Evolutionary conservation across 148 eudicot genomes (phyloP).

Genomic region (Vaccinium macrocarpon): DNA sequence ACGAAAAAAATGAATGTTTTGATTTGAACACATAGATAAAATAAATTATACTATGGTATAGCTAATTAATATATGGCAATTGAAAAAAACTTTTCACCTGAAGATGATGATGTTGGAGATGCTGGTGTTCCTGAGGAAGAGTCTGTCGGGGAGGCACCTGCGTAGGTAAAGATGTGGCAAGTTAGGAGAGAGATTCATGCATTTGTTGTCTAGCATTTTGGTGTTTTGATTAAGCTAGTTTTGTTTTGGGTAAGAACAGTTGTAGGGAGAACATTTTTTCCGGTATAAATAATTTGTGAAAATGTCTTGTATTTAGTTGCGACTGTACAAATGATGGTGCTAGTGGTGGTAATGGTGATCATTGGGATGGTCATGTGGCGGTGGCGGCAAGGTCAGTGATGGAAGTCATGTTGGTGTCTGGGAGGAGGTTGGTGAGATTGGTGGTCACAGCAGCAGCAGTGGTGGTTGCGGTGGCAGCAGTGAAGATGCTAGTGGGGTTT

Average conservation of each 20-base stretch:
- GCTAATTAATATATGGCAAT: not conserved
- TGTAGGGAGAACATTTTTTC: not conserved
- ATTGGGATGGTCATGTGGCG: not conserved
- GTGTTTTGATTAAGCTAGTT: not conserved
- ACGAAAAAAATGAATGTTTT: not conserved
- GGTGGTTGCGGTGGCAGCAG: not conserved
- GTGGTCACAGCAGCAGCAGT: not conserved
- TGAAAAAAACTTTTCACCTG: constrained; percentile 16
- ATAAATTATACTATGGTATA: not conserved
- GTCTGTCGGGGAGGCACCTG: constrained; percentile 44
- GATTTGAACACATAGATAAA: not conserved
- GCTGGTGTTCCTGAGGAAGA: constrained; percentile 39
- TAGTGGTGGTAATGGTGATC: not conserved
- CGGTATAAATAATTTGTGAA: not conserved
- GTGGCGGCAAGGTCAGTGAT: not conserved
- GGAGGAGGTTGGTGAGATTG: not conserved
- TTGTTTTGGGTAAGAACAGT: not conserved
- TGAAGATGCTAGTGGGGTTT: not conserved
- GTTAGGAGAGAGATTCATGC: constrained; percentile 9
- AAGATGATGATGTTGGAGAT: constrained; percentile 27
- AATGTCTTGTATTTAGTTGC: not conserved
- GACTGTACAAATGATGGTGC: not conserved
- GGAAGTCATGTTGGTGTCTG: not conserved
- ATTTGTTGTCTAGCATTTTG: not conserved
- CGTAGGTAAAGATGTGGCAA: not conserved